Percentiles rank a stretch among this genome's conserved stretches.
Evolutionary conservation across 805 yeast species (phyloP).

Genomic region (Suhomyces prunicola): DNA sequence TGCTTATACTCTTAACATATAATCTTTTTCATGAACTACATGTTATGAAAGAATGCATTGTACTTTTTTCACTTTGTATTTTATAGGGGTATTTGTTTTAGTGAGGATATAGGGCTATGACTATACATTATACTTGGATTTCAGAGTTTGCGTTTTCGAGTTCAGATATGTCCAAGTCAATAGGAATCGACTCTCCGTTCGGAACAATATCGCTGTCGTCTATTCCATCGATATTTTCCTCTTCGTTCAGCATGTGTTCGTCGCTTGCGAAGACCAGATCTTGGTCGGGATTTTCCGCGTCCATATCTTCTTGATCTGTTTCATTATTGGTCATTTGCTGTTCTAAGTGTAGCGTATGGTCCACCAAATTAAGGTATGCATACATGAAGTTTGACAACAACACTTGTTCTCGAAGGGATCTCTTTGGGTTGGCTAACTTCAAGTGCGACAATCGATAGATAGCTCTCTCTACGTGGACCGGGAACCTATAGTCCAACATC

Average conservation of each 20-base stretch:
- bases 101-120: too few species aligned
- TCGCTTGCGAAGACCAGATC: constrained; percentile 9
- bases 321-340: constrained; percentile 46
- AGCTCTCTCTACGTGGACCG: constrained; percentile 94
- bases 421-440: constrained; percentile 88
- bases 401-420: constrained; percentile 91
- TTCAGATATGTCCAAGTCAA: constrained; percentile 23
- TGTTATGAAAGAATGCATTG: neutral
- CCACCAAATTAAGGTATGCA: constrained; percentile 90
- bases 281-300: constrained; percentile 8
- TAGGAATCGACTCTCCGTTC: constrained; percentile 12
- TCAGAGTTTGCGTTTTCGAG: constrained; percentile 3
- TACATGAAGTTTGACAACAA: constrained; percentile 95
- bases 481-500: constrained; percentile 83
- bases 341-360: constrained; percentile 75
- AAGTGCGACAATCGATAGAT: constrained; percentile 89
- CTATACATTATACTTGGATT: neutral
- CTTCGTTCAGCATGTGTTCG: constrained; percentile 3
- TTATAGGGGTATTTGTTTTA: neutral
- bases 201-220: constrained; percentile 10
- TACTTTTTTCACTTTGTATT: neutral
- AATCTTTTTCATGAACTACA: neutral
- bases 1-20: too few species aligned
- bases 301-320: constrained; percentile 6
- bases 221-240: constrained; percentile 9